Percentiles rank a stretch among this genome's conserved stretches.
These are phyloP conservation scores for Jacaranda mimosifolia DNA, from an alignment of 257 asterid species.

Conservation along the genomic window DNA sequence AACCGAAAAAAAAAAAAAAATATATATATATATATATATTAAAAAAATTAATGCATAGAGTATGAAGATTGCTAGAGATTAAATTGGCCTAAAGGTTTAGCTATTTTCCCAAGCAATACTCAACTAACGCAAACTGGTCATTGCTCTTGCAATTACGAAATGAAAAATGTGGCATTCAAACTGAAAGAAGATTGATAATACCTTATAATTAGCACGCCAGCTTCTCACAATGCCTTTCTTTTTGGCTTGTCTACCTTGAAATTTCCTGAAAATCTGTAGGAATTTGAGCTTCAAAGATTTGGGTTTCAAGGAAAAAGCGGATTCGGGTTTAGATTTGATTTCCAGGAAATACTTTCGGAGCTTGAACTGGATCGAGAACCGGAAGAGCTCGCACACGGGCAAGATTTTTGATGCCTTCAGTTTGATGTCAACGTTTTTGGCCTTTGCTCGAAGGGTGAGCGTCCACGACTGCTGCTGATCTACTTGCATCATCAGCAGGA, in stretches of 20 bases:
- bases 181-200: background rate
- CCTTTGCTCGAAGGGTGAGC: conserved; percentile 49
- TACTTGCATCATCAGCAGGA: conserved; percentile 36
- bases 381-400: conserved; percentile 40
- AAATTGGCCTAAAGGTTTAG: too few relatives aligned
- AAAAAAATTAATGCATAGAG: background rate
- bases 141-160: too few relatives aligned
- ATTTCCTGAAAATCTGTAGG: conserved; percentile 23
- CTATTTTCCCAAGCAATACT: too few relatives aligned
- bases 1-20: background rate
- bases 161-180: background rate
- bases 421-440: conserved; percentile 43
- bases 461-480: conserved; percentile 50
- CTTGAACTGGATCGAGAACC: conserved; percentile 43
- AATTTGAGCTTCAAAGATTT: conserved; percentile 37
- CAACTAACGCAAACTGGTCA: too few relatives aligned
- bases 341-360: conserved; percentile 30
- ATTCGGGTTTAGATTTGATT: conserved; percentile 37
- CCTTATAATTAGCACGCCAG: conserved; percentile 35
- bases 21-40: too few relatives aligned
- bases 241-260: conserved; percentile 9
- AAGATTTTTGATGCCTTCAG: conserved; percentile 36
- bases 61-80: background rate
- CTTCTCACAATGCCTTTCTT: conserved; percentile 31
- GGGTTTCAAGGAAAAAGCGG: conserved; percentile 31